These are phyloP conservation scores for Ottelia alismoides DNA, from an alignment of 106 monocot genomes.

Conservation along the genomic window DNA sequence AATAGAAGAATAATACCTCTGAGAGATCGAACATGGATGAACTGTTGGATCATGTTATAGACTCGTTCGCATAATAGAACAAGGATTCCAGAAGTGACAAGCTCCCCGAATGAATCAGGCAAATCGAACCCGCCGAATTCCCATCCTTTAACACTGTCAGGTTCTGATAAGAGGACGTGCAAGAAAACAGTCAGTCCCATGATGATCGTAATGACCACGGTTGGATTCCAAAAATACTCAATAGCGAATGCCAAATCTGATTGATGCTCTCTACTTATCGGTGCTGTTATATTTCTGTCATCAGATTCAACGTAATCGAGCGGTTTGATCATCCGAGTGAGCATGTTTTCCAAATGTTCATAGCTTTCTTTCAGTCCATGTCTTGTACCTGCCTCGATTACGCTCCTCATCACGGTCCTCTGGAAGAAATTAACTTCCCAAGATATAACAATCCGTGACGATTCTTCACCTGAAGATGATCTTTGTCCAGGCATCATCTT, in stretches of 20 bases:
- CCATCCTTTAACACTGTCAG: conserved; percentile 18
- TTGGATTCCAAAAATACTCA: conserved; percentile 51
- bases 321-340: conserved; percentile 27
- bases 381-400: conserved; percentile 43
- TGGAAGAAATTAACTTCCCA: conserved; percentile 46
- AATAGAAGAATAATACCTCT: conserved; percentile 37
- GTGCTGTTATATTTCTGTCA: conserved; percentile 36
- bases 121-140: conserved; percentile 65
- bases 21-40: conserved; percentile 38
- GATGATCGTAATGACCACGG: conserved; percentile 27
- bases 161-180: conserved; percentile 40
- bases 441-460: conserved; percentile 38
- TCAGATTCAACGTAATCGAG: conserved; percentile 14
- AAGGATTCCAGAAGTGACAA: conserved; percentile 36
- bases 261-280: conserved; percentile 29
- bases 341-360: conserved; percentile 27
- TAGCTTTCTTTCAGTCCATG: conserved; percentile 60
- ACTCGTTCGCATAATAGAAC: conserved; percentile 37
- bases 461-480: conserved; percentile 23
- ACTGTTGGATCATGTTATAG: conserved; percentile 44
- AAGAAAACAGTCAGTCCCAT: conserved; percentile 30
- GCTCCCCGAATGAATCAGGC: conserved; percentile 55
- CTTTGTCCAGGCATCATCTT: conserved; percentile 35
- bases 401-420: conserved; percentile 54
- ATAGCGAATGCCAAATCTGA: conserved; percentile 38